Evolutionary conservation across 106 monocot genomes (phyloP).

Genomic region (Allium cepa): DNA sequence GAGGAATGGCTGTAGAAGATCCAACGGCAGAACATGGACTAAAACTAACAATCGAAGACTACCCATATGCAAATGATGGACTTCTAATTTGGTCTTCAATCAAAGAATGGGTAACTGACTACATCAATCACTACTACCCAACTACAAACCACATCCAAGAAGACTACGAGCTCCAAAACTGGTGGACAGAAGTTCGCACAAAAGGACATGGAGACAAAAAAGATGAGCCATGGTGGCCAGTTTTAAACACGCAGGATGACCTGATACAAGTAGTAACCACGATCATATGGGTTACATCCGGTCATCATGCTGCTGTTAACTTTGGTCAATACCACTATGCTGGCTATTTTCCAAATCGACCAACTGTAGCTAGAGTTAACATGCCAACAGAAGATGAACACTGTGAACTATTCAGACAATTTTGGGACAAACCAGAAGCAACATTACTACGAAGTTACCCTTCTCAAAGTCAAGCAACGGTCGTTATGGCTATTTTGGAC

Average conservation of each 20-base stretch:
- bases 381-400: constrained; percentile 49
- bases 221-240: constrained; percentile 85
- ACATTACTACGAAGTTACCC: constrained; percentile 34
- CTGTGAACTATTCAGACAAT: constrained; percentile 11
- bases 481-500: constrained; percentile 53
- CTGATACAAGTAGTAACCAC: constrained; percentile 42
- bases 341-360: constrained; percentile 59
- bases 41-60: constrained; percentile 53
- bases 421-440: constrained; percentile 33
- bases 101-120: constrained; percentile 54
- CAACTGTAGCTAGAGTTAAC: constrained; percentile 29
- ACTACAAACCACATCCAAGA: constrained; percentile 11
- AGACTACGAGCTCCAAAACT: constrained; percentile 63
- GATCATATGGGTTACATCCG: constrained; percentile 65
- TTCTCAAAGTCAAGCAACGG: constrained; percentile 41
- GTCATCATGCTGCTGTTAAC: constrained; percentile 83
- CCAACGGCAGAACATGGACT: constrained; percentile 33
- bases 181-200: constrained; percentile 55
- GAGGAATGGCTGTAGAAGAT: constrained; percentile 80
- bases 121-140: constrained; percentile 42
- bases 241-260: constrained; percentile 14
- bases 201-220: constrained; percentile 72
- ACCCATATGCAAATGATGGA: constrained; percentile 70
- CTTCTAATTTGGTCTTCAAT: constrained; percentile 66
- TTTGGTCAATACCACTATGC: constrained; percentile 87